Evolutionary conservation across 2,329 filamentous ascomycete species (phyloP), one percentile per base, ranked within the genome.

Genomic region (Sclerotinia borealis): DNA sequence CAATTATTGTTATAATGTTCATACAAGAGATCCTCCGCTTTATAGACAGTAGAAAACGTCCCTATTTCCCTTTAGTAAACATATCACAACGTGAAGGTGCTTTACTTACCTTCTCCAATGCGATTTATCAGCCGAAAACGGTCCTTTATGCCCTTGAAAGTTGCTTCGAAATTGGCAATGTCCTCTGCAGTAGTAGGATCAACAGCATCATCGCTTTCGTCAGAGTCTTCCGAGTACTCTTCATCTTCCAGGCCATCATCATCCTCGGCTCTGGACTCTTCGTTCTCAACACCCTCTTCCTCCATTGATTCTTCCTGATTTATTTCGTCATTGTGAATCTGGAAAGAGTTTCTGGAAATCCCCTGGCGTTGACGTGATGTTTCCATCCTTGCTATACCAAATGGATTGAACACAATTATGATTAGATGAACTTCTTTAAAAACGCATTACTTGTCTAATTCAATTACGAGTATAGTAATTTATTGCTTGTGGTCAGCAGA

Each of bases 21-120:
- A 75, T 97, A 96, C 63, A 89, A 82, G 31, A 98, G 79, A 74
- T 99, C 95, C 76, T 98, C 92, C 25, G 96, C 95, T 76, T 99
- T 99, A 82, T 99, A 99, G 15, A 99, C 95, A 2, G 95, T 98
- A 0, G 95, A 98, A 75, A 99, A 99, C 1, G 95, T 99, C 64
- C 95, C 92, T 96, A 68, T 10, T 41, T 59, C 56, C 61, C 25
- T 65, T 71, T 52, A 71, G 59, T 51, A 45, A 66, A 37, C 47
- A 31, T 47, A 36, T n/a, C 11, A 49, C 15, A 15, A 51, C 9
- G 36, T 9, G 17, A 34, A 41, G 27, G 34, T 60, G 50, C 45
- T 60, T 37, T 61, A 70, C 73, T 63, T 77, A 93, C 92, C 95
- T 84, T 99, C 95, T 73, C 95, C 95, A 73, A 99, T 99, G 67